These are phyloP conservation scores for Fragosphaeria purpurea DNA, from an alignment of 2,329 filamentous ascomycete species.

Conservation along the genomic window DNA sequence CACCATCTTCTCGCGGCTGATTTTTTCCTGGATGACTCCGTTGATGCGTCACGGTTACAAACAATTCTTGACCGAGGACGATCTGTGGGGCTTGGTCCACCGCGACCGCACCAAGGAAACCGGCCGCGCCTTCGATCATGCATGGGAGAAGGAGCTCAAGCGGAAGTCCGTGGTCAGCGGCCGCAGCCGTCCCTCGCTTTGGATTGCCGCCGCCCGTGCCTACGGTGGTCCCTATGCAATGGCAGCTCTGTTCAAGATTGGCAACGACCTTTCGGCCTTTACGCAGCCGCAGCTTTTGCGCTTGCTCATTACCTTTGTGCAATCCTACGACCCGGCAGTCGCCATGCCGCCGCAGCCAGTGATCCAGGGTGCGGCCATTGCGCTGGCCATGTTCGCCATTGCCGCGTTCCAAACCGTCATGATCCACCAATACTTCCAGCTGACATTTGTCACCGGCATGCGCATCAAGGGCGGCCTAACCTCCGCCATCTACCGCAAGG, in stretches of 20 bases:
- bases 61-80: slow-evolving; percentile 83
- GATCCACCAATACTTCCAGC: slow-evolving; percentile 96
- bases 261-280: slow-evolving; percentile 79
- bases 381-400: slow-evolving; percentile 82
- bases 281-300: slow-evolving; percentile 84
- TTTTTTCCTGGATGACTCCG: slow-evolving; percentile 98
- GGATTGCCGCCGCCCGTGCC: slow-evolving; percentile 72
- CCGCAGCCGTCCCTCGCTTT: slow-evolving; percentile 63
- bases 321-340: slow-evolving; percentile 53
- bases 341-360: slow-evolving; percentile 55
- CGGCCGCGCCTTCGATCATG: slow-evolving; percentile 55
- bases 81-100: slow-evolving; percentile 84
- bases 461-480: slow-evolving; percentile 85
- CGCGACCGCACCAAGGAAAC: slow-evolving; percentile 71
- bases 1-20: slow-evolving; percentile 84
- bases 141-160: slow-evolving; percentile 71
- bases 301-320: slow-evolving; percentile 72
- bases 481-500: slow-evolving; percentile 86
- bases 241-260: slow-evolving; percentile 77
- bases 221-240: slow-evolving; percentile 78
- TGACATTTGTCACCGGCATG: slow-evolving; percentile 93
- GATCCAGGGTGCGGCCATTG: slow-evolving; percentile 77
- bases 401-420: slow-evolving; percentile 79
- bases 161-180: slow-evolving; percentile 13
- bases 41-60: slow-evolving; percentile 94